phyloP scores from a whole-genome alignment of 2,329 filamentous ascomycete species.

The Bipolaris victoriae region DNA sequence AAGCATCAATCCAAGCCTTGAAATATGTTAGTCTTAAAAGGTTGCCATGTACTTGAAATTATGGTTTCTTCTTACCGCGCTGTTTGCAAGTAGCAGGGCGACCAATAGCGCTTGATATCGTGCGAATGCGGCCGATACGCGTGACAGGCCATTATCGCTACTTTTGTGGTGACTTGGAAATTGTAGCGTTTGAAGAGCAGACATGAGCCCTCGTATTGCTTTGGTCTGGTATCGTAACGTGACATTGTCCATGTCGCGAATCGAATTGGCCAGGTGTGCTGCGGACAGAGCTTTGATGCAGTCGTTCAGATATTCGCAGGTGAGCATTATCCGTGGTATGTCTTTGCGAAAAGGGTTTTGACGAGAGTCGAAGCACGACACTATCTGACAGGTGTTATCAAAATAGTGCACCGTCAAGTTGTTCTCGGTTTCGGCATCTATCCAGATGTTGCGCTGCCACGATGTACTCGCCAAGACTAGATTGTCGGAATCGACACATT shows the following conservation, averaged over 20 bases:
- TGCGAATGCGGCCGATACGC: background rate
- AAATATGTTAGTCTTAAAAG: background rate
- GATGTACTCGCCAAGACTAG: background rate
- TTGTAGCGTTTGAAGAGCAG: background rate
- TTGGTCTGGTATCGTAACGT: background rate
- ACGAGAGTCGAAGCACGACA: conserved; percentile 1
- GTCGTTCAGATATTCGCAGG: background rate
- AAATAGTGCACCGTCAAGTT: background rate
- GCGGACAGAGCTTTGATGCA: conserved; percentile 1
- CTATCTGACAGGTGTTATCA: background rate
- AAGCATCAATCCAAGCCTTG: conserved; percentile 1
- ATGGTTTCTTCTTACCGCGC: background rate
- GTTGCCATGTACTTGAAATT: background rate
- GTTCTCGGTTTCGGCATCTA: background rate
- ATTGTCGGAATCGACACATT: background rate
- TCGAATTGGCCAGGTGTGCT: background rate
- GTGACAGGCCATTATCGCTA: background rate
- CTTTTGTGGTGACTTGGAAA: background rate
- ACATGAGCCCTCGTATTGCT: background rate
- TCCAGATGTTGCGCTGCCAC: conserved; percentile 1
- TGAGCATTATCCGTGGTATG: background rate
- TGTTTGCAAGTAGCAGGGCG: background rate
- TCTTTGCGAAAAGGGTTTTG: background rate
- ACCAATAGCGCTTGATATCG: background rate
- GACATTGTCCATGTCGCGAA: background rate